Conservation (phyloP, 2,329 filamentous ascomycete genomes). For the Teratosphaeriaceae sp. region DNA sequence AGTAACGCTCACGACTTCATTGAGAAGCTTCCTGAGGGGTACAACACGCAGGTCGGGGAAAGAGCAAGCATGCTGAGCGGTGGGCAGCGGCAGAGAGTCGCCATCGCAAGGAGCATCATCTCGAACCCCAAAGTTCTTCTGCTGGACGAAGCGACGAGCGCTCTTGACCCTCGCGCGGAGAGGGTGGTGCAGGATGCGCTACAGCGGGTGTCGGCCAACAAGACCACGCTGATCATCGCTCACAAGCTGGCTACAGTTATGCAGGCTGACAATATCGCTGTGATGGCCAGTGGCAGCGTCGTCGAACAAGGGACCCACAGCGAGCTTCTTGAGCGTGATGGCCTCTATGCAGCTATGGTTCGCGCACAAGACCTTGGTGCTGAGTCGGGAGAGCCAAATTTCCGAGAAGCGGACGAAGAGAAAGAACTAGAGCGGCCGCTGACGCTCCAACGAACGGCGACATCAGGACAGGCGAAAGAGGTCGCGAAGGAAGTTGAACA, state of each 20-base stretch:
- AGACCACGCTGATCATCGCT: conserved; percentile 36
- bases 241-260: conserved; percentile 40
- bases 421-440: conserved; percentile 22
- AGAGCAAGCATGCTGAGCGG: conserved; percentile 28
- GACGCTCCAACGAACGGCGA: conserved; percentile 19
- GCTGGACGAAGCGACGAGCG: conserved; percentile 32
- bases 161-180: conserved; percentile 31
- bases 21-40: conserved; percentile 27
- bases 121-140: conserved; percentile 30
- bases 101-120: conserved; percentile 32
- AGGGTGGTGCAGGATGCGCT: conserved; percentile 29
- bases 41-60: conserved; percentile 30
- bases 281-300: conserved; percentile 37
- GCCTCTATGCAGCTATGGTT: conserved; percentile 38
- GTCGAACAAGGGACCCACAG: conserved; percentile 40
- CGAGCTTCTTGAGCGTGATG: conserved; percentile 32
- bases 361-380: conserved; percentile 41
- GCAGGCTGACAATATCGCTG: conserved; percentile 40
- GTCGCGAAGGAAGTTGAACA: conserved; percentile 26
- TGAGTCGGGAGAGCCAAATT: conserved; percentile 13
- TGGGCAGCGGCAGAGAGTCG: conserved; percentile 29
- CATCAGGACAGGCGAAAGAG: conserved; percentile 23
- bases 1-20: conserved; percentile 34
- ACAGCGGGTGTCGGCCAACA: conserved; percentile 24
- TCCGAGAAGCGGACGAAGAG: conserved; percentile 20